Conservation (phyloP, 2,329 filamentous ascomycete genomes). For the Ascochyta koolunga region DNA sequence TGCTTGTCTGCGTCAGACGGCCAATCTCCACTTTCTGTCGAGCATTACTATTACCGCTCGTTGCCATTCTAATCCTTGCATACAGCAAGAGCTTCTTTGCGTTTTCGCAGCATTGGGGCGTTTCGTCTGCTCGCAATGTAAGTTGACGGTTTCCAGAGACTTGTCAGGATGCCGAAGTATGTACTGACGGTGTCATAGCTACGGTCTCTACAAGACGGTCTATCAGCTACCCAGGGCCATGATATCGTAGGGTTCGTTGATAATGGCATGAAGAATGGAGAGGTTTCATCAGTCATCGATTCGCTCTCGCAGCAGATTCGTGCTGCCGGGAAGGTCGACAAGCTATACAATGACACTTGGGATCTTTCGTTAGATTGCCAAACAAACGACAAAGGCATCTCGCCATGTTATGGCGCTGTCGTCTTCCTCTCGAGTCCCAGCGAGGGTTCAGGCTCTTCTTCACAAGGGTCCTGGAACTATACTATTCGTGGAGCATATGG, state of each 20-base stretch:
- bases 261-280: conserved; percentile 31
- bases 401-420: conserved; percentile 28
- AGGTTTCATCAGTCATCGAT: conserved; percentile 27
- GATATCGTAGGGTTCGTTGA: conserved; percentile 32
- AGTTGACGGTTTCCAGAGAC: background rate
- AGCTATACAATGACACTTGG: conserved; percentile 13
- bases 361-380: conserved; percentile 23
- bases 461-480: conserved; percentile 32
- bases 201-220: conserved; percentile 25
- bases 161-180: background rate
- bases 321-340: conserved; percentile 26
- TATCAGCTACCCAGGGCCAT: conserved; percentile 19
- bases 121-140: conserved; percentile 30
- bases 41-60: conserved; percentile 31
- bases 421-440: conserved; percentile 30
- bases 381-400: conserved; percentile 14
- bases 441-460: conserved; percentile 37
- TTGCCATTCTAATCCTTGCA: conserved; percentile 27
- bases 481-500: conserved; percentile 24
- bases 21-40: conserved; percentile 31
- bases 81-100: conserved; percentile 35
- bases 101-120: conserved; percentile 25
- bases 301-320: conserved; percentile 24
- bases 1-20: conserved; percentile 28
- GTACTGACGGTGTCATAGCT: conserved; percentile 11